phyloP scores from a whole-genome alignment of 23 red algal genomes.

The Pyropia yezoensis region DNA sequence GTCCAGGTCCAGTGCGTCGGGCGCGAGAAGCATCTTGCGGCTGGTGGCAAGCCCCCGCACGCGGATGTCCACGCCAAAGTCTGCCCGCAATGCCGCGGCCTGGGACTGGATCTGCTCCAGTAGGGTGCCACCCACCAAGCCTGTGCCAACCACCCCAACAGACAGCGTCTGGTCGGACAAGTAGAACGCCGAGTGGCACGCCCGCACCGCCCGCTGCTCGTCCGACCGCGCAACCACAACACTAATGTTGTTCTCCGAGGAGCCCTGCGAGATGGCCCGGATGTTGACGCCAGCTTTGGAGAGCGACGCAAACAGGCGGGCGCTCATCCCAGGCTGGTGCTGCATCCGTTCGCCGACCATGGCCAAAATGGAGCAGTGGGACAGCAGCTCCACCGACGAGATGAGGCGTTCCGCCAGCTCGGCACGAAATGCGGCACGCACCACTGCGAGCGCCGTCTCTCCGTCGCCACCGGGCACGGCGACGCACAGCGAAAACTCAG shows the following conservation, averaged over 20 bases:
- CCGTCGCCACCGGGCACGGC: conserved; percentile 66
- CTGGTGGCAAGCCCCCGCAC: conserved; percentile 69
- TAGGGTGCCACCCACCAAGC: conserved; percentile 77
- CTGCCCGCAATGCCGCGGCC: conserved; percentile 28
- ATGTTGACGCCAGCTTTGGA: conserved; percentile 83
- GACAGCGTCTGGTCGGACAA: conserved; percentile 85
- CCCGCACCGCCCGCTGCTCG: conserved; percentile 68
- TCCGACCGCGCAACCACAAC: conserved; percentile 59
- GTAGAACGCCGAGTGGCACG: conserved; percentile 87
- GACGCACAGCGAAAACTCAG: conserved; percentile 93
- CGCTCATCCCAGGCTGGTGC: conserved; percentile 70
- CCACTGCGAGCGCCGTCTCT: conserved; percentile 36
- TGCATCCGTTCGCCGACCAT: conserved; percentile 99
- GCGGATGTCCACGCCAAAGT: conserved; percentile 86
- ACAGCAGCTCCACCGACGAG: conserved; percentile 50
- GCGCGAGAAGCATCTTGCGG: conserved; percentile 66
- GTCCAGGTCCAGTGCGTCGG: conserved; percentile 48
- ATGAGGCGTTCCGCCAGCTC: conserved; percentile 86
- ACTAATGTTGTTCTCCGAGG: conserved; percentile 90
- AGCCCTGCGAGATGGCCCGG: conserved; percentile 91
- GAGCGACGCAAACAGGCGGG: conserved; percentile 72
- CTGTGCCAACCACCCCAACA: conserved; percentile 80
- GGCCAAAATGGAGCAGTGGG: conserved; percentile 76
- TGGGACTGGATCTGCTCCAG: conserved; percentile 87
- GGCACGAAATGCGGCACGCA: conserved; percentile 65